Evolutionary conservation across 148 eudicot genomes (phyloP).

Genomic region (Polygonum aviculare): DNA sequence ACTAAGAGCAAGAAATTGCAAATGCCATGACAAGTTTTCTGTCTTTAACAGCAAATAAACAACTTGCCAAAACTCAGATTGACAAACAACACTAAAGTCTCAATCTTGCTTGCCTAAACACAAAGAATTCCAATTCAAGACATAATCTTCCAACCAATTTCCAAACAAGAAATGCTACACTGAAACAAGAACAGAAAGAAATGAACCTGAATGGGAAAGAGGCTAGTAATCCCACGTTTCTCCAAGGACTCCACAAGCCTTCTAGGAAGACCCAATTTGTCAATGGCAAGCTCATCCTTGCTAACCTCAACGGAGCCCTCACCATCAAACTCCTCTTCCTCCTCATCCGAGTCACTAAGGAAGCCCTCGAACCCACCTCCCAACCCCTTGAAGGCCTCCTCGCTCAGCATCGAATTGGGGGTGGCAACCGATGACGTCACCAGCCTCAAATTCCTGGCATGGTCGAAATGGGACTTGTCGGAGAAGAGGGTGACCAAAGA

Average conservation of each 20-base stretch:
- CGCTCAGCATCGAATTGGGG: conserved; percentile 70
- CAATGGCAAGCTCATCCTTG: conserved; percentile 55
- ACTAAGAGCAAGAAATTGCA: not conserved
- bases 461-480: conserved; percentile 20
- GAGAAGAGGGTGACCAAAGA: conserved; percentile 27
- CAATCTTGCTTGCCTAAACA: not conserved
- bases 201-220: conserved; percentile 84
- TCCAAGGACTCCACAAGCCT: conserved; percentile 57
- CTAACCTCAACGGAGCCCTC: conserved; percentile 18
- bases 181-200: not conserved
- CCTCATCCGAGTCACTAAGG: conserved; percentile 23
- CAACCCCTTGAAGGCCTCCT: conserved; percentile 75
- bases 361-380: conserved; percentile 25
- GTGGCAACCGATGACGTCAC: conserved; percentile 53
- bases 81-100: not conserved
- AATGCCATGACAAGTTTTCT: too few species aligned
- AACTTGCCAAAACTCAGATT: not conserved
- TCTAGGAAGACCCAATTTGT: conserved; percentile 60
- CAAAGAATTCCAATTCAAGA: too few species aligned
- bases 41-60: too few species aligned
- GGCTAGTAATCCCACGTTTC: conserved; percentile 64
- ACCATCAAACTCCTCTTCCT: conserved; percentile 19
- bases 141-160: not conserved
- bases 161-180: not conserved
- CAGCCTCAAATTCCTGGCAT: conserved; percentile 24